Percentiles rank a stretch among this genome's conserved stretches.
These are phyloP conservation scores for Galerina marginata DNA, from an alignment of 768 basidiomycete genomes.

Conservation along the genomic window DNA sequence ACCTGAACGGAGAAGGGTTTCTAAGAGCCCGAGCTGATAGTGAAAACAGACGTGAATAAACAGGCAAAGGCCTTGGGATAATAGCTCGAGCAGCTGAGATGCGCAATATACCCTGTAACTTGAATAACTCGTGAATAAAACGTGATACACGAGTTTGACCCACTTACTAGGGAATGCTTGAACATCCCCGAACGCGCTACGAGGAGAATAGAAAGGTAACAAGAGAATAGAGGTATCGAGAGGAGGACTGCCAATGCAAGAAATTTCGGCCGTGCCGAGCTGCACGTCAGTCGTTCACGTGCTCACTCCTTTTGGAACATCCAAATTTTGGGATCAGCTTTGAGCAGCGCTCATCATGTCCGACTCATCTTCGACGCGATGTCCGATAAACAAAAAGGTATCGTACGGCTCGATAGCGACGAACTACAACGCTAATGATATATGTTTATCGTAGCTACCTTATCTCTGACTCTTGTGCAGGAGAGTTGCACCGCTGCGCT, in stretches of 20 bases:
- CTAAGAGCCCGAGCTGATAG: constrained; percentile 14
- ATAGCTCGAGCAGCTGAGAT: constrained; percentile 28
- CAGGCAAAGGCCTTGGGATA: constrained; percentile 21
- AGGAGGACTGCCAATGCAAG: constrained; percentile 1
- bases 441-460: constrained; percentile 28
- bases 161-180: constrained; percentile 31
- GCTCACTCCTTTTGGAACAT: constrained; percentile 12
- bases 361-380: constrained; percentile 25
- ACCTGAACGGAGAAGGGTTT: constrained; percentile 10
- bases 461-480: constrained; percentile 37
- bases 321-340: constrained; percentile 14
- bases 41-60: constrained; percentile 22
- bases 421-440: not conserved
- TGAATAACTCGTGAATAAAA: constrained; percentile 19
- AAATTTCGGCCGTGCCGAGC: constrained; percentile 5
- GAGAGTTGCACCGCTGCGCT: constrained; percentile 47
- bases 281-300: constrained; percentile 25
- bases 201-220: constrained; percentile 2
- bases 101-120: constrained; percentile 47
- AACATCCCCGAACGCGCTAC: constrained; percentile 29
- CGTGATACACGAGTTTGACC: constrained; percentile 6
- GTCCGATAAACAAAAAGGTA: constrained; percentile 49
- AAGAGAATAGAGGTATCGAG: constrained; percentile 7
- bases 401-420: not conserved
- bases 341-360: constrained; percentile 19